Evolutionary conservation across 1,284 basidiomycete genomes (phyloP).

Genomic region (Sporisorium sorghi): DNA sequence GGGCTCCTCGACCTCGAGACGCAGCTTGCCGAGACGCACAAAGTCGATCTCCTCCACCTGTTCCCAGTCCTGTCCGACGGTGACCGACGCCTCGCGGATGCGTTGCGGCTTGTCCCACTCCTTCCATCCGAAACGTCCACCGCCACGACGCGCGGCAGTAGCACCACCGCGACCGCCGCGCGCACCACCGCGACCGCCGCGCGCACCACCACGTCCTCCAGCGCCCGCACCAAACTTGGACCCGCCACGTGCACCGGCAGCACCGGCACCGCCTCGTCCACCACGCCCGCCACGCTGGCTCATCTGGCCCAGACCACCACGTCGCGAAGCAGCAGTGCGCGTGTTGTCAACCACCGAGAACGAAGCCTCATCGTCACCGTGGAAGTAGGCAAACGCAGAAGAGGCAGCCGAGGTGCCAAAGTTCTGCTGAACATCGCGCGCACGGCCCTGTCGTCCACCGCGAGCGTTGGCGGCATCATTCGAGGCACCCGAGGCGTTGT

Average conservation of each 20-base stretch:
- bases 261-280: slow-evolving; percentile 56
- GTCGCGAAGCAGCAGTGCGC: slow-evolving; percentile 49
- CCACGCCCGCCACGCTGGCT: slow-evolving; percentile 64
- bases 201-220: slow-evolving; percentile 44
- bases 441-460: slow-evolving; percentile 53
- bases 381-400: slow-evolving; percentile 97
- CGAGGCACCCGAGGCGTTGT: slow-evolving; percentile 73
- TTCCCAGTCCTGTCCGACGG: slow-evolving; percentile 89
- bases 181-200: too few species aligned
- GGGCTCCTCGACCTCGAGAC: slow-evolving; percentile 78
- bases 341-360: slow-evolving; percentile 96
- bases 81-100: slow-evolving; percentile 91
- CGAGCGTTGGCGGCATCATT: slow-evolving; percentile 70
- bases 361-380: slow-evolving; percentile 96
- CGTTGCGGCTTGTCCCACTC: slow-evolving; percentile 94
- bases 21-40: slow-evolving; percentile 88
- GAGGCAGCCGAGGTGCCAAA: slow-evolving; percentile 55
- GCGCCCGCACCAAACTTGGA: slow-evolving; percentile 57
- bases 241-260: slow-evolving; percentile 49
- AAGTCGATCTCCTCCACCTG: slow-evolving; percentile 98
- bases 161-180: slow-evolving; percentile 70
- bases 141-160: slow-evolving; percentile 47
- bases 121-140: slow-evolving; percentile 82
- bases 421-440: slow-evolving; percentile 56
- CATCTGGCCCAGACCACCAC: slow-evolving; percentile 71